Evolutionary conservation across 2,329 filamentous ascomycete species (phyloP), one percentile per base, ranked within the genome.

Genomic region (Fusarium falciforme): DNA sequence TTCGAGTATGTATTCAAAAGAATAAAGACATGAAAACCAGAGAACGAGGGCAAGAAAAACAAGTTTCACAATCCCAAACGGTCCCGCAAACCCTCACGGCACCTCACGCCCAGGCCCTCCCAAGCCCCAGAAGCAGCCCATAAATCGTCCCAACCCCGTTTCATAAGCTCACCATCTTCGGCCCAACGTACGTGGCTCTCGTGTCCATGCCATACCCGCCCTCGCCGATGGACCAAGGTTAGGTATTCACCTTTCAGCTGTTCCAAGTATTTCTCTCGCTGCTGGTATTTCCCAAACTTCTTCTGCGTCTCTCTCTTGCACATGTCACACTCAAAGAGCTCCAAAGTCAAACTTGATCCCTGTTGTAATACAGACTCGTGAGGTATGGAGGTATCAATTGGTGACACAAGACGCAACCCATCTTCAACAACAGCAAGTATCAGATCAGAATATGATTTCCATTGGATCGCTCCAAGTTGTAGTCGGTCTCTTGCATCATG

Each of bases 11-110:
- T 49, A 29, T 33, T 31, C 20, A 49, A 49, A 49, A 49, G 16
- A 22, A 44, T 12, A 52, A 25, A 29, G 27, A 31, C 36, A 22
- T 44, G 5, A 12, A 27, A 27, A 22, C 22, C 22, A 29, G 44
- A 29, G 16, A 25, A n/a, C 16, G 25, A 49, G 8, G 3, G 10
- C 22, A 42, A 31, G 67, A 73, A 68, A 71, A 68, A 29, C 71
- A 74, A 66, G 68, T 74, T 74, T 74, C 64, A 72, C 58, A 66
- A 66, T 62, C 59, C 55, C 22, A 66, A 66, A 68, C 68, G 61
- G 38, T 33, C 38, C 68, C 58, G 64, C 68, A 63, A 54, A 63
- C 58, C 71, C 61, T 72, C 31, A 59, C 60, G 44, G 14, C 42
- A 42, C 60, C 31, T 49, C 44, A 35, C 25, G 40, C 40, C 40